Percentiles rank a stretch among this genome's conserved stretches.
Evolutionary conservation across 2,329 filamentous ascomycete genomes (phyloP).

Genomic region (Grosmannia huntii): DNA sequence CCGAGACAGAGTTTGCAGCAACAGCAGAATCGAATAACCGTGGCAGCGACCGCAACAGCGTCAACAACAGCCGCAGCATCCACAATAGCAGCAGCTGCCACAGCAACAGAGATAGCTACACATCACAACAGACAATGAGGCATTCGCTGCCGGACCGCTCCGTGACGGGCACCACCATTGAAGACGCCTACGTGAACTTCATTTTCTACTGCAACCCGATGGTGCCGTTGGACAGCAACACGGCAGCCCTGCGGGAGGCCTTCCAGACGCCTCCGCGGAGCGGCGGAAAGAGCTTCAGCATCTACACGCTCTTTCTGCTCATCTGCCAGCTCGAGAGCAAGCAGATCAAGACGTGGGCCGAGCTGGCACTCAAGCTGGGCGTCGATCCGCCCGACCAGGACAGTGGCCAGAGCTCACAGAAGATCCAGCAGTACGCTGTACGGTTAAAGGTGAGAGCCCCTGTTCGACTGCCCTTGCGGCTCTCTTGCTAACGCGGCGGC

Average conservation of each 20-base stretch:
- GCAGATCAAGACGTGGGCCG: constrained; percentile 87
- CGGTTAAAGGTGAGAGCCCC: constrained; percentile 57
- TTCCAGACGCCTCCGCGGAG: constrained; percentile 76
- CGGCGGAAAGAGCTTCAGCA: constrained; percentile 75
- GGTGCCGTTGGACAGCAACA: constrained; percentile 57
- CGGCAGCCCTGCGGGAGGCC: constrained; percentile 55
- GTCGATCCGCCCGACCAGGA: constrained; percentile 72
- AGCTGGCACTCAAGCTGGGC: constrained; percentile 74
- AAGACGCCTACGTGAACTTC: constrained; percentile 72
- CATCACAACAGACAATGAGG: neutral
- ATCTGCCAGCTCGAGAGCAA: constrained; percentile 67
- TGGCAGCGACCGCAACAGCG: no score
- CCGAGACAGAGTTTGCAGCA: no score
- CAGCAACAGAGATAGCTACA: neutral
- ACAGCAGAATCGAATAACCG: no score
- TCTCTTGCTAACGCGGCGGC: constrained; percentile 1
- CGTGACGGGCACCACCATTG: constrained; percentile 58
- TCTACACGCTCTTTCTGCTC: constrained; percentile 63
- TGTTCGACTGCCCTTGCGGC: neutral
- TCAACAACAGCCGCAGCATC: no score
- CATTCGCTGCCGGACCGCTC: constrained; percentile 28
- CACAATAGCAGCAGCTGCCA: neutral
- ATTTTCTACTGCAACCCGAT: constrained; percentile 85
- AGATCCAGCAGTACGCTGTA: constrained; percentile 90
- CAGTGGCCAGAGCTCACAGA: constrained; percentile 81